Conservation (phyloP, 768 basidiomycete genomes). For the Hygrophorus pudorinus region DNA sequence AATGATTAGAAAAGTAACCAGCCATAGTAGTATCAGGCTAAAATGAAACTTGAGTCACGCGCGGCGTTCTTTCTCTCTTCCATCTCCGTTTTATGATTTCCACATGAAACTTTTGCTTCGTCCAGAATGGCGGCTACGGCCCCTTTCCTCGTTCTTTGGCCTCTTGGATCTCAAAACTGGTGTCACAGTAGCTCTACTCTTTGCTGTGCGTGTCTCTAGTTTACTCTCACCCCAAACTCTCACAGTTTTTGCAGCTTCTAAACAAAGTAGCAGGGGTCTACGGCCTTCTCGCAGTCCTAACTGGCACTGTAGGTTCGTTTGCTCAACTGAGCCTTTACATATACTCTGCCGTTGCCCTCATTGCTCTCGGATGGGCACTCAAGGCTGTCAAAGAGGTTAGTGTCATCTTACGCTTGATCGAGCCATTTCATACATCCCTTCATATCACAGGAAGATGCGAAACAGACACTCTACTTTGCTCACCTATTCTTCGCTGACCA, state of each 20-base stretch:
- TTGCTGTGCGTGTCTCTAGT: conserved; percentile 53
- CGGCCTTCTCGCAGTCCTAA: conserved; percentile 84
- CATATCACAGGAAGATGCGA: conserved; percentile 72
- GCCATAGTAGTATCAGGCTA: conserved; percentile 31
- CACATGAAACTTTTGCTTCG: conserved; percentile 73
- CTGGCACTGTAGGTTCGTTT: conserved; percentile 88
- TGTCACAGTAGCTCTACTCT: conserved; percentile 78
- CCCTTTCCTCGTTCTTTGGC: conserved; percentile 74
- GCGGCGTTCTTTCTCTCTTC: conserved; percentile 4
- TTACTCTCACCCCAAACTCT: background rate
- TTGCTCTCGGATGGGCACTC: conserved; percentile 80
- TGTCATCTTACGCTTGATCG: conserved; percentile 10
- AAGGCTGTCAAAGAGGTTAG: conserved; percentile 77
- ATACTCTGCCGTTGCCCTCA: conserved; percentile 79
- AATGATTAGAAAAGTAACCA: conserved; percentile 80
- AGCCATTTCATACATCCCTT: conserved; percentile 9
- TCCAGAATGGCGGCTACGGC: conserved; percentile 77
- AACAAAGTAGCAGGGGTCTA: conserved; percentile 99
- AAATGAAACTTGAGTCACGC: conserved; percentile 1
- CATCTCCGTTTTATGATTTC: conserved; percentile 15
- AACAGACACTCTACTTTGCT: conserved; percentile 78
- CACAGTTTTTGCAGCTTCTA: conserved; percentile 42
- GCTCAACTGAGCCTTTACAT: conserved; percentile 88
- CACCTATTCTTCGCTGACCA: conserved; percentile 92
- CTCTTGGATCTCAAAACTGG: conserved; percentile 92